Conservation (phyloP, 106 monocot species). For the Acorus calamus region DNA sequence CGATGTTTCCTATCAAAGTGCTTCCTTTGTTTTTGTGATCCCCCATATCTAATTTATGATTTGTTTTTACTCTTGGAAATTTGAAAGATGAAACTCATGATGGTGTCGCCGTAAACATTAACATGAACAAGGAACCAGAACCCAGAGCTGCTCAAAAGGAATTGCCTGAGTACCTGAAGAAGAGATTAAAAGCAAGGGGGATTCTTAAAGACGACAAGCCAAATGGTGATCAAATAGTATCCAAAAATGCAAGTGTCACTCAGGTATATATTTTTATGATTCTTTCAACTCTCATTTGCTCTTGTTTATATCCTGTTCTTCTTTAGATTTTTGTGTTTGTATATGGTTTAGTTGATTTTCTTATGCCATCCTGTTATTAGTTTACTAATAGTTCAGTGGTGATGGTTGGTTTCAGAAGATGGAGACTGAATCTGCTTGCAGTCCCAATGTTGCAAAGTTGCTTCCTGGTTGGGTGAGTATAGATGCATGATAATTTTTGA, state of each 20-base stretch:
- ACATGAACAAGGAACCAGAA: conserved; percentile 29
- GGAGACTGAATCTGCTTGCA: conserved; percentile 7
- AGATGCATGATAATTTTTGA: not conserved
- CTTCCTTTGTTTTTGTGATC: not conserved
- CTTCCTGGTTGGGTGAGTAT: conserved; percentile 84
- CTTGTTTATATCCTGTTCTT: not conserved
- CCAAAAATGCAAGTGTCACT: conserved; percentile 25
- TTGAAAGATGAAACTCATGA: conserved; percentile 20
- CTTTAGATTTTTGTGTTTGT: not conserved
- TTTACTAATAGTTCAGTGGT: not conserved
- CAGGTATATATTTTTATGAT: not conserved
- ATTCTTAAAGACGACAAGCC: conserved; percentile 59
- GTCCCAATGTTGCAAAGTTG: conserved; percentile 16
- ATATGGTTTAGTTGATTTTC: conserved; percentile 1
- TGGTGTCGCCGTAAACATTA: conserved; percentile 1
- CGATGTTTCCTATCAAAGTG: conserved; percentile 6
- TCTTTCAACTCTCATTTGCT: not conserved
- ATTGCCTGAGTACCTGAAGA: conserved; percentile 80
- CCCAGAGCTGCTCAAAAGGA: conserved; percentile 27
- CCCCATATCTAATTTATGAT: not conserved
- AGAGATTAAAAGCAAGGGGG: conserved; percentile 80
- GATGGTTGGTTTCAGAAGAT: conserved; percentile 31
- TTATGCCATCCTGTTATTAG: not conserved
- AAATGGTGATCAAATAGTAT: conserved; percentile 9
- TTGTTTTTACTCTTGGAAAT: conserved; percentile 12